Evolutionary conservation across 257 asterid genomes (phyloP), one percentile per base, ranked within the genome.

Genomic region (Haberlea rhodopensis): DNA sequence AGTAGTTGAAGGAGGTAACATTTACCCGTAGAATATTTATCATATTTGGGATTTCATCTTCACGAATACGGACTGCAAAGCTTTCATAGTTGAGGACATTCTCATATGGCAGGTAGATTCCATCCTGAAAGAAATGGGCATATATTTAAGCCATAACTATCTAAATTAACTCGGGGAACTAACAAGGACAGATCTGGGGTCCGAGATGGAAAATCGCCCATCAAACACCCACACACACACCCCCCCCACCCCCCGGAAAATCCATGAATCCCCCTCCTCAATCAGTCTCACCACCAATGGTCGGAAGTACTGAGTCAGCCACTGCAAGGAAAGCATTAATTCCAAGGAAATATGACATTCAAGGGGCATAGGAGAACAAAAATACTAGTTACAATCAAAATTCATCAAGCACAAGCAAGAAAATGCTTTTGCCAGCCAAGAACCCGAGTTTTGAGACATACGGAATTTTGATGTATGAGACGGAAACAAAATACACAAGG

Each of bases 101-200:
- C 80, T 94, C 97, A 51, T 87, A 94, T 21, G 99, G 99, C 53
- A 94, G 80, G 85, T 84, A 87, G 60, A 94, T 90, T 53, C 99
- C 97, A 57, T 94, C 99, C 97, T 92, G 81, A 49, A 65, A 62
- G 40, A 52, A n/a, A n/a, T n/a, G 51, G 63, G 52, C 13, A 69
- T 28, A 6, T 9, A 40, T 29, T 53, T 25, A 31, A 21, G 37
- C 32, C 23, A 37, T 2, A 11, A 37, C 7, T 29, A 29, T 29
- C 34, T 29, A 29, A n/a, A n/a, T n/a, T n/a, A n/a, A n/a, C n/a
- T n/a, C n/a, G n/a, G n/a, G n/a, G n/a, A n/a, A n/a, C n/a, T n/a
- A n/a, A n/a, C n/a, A n/a, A n/a, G n/a, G n/a, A n/a, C n/a, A n/a
- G n/a, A n/a, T n/a, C n/a, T n/a, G n/a, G n/a, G n/a, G n/a, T n/a